phyloP scores from a whole-genome alignment of 495 filamentous ascomycete species.

The Hyphodiscus hymeniophilus region DNA sequence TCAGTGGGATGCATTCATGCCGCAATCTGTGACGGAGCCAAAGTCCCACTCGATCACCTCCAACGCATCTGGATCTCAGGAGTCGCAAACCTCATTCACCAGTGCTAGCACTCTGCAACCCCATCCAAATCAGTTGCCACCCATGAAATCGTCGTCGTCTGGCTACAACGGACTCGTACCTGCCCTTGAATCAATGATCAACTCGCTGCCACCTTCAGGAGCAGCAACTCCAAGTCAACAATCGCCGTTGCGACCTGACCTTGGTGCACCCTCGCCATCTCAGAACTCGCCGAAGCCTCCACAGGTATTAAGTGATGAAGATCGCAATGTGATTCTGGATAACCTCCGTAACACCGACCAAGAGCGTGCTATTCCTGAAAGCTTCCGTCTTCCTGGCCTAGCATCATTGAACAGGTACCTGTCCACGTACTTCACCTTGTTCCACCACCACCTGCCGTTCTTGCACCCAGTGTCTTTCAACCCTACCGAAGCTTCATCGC shows the following conservation, averaged over 20 bases:
- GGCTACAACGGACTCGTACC: slow-evolving; percentile 51
- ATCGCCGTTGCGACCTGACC: slow-evolving; percentile 44
- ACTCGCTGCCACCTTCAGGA: slow-evolving; percentile 59
- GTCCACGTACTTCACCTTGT: slow-evolving; percentile 92
- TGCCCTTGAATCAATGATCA: slow-evolving; percentile 57
- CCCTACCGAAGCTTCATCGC: slow-evolving; percentile 65
- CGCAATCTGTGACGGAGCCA: slow-evolving; percentile 50
- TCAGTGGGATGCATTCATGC: slow-evolving; percentile 81
- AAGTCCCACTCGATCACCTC: slow-evolving; percentile 62
- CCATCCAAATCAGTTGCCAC: slow-evolving; percentile 51
- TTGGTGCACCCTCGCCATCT: background rate
- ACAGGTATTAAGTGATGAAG: slow-evolving; percentile 65
- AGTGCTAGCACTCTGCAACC: slow-evolving; percentile 43
- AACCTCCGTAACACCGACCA: slow-evolving; percentile 73
- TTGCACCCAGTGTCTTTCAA: slow-evolving; percentile 89
- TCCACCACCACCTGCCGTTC: slow-evolving; percentile 96
- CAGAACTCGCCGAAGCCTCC: slow-evolving; percentile 37
- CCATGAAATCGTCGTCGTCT: slow-evolving; percentile 54
- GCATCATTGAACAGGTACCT: slow-evolving; percentile 79
- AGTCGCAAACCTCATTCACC: slow-evolving; percentile 53
- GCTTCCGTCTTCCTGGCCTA: slow-evolving; percentile 77
- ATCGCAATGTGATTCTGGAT: slow-evolving; percentile 73
- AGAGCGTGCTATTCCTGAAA: slow-evolving; percentile 75
- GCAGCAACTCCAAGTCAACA: slow-evolving; percentile 72
- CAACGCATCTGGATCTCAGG: slow-evolving; percentile 54